Evolutionary conservation across 2,329 filamentous ascomycete genomes (phyloP).

Genomic region (Thielaviopsis ethacetica): DNA sequence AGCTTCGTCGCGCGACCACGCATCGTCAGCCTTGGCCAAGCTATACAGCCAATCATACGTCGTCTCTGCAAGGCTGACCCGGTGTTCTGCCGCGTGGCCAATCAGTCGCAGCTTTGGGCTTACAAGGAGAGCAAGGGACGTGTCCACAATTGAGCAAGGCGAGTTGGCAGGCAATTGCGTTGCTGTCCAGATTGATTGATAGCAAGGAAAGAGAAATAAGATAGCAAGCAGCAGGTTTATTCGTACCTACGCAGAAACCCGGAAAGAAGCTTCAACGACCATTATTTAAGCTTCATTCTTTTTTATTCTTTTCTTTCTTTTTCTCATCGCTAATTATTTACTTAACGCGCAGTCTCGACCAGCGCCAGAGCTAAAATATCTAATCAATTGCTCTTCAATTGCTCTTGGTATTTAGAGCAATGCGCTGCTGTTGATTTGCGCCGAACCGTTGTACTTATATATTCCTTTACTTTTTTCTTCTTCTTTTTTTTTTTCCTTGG

Average conservation of each 20-base stretch:
- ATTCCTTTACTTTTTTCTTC: background rate
- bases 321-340: background rate
- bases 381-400: background rate
- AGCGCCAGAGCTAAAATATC: background rate
- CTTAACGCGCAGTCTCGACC: background rate
- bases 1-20: background rate
- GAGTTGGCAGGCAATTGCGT: background rate
- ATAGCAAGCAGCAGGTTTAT: background rate
- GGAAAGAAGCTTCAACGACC: background rate
- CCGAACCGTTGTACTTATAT: background rate
- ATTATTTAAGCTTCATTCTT: background rate
- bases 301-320: background rate
- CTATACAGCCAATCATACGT: constrained; percentile 3
- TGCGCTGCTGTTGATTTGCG: background rate
- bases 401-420: background rate
- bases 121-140: constrained; percentile 5
- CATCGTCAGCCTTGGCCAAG: constrained; percentile 7
- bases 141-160: constrained; percentile 4
- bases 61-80: constrained; percentile 1
- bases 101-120: background rate
- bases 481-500: too few relatives aligned
- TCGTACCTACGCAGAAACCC: background rate
- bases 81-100: background rate
- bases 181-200: constrained; percentile 5
- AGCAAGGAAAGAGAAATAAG: too few relatives aligned